Base-by-base conservation (phyloP, 2,329 filamentous ascomycete genomes). In the Periconia digitata region DNA sequence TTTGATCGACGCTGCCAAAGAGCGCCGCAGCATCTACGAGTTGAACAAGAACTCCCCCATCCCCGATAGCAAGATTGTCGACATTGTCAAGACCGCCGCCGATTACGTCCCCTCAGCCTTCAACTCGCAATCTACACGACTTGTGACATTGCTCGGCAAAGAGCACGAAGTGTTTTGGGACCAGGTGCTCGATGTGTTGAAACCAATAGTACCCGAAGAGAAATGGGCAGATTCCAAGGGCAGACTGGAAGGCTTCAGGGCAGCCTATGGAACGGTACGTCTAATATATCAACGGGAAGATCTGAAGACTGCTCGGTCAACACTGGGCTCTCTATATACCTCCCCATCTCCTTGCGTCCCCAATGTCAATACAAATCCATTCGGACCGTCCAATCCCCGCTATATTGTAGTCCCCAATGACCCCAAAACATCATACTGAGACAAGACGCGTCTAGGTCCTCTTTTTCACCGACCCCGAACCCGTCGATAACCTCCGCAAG, bases 81-180 rank as follows among this genome's bases (percentile, higher is more conserved):
- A 87, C 62, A 82, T 92, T 66, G 80, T 75, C 49, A 69, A 75
- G 44, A 64, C 76, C 49, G 78, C 84, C 46, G 77, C 94, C 58
- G 76, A 83, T 50, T 79, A 90, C 70, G 79, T 86, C 1, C 92
- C 92, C 36, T 87, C 83, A 44, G 85, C 86, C 56, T 96, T 96
- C 85, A 96, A 96, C 84, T 88, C 85, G 36, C 92, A 96, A 78
- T 85, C 85, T 59, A 87, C 89, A 58, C 86, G 92, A 50, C 75
- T 87, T 49, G 81, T 95, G 40, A 81, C 96, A 43, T 83, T 96
- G 46, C 80, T 94, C 64, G 86, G 87, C 64, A 82, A 81, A 53
- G 88, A 96, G 72, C 92, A 96, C 77, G 85, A 91, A 63, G 87
- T 88, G 76, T 84, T 95, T 60, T 96, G 92, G 92, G 85, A 90